A percentile compares a stretch with the other conserved stretches of the same genome.
Evolutionary conservation across 768 basidiomycete species (phyloP).

Genomic region (Trametopsis cervina): DNA sequence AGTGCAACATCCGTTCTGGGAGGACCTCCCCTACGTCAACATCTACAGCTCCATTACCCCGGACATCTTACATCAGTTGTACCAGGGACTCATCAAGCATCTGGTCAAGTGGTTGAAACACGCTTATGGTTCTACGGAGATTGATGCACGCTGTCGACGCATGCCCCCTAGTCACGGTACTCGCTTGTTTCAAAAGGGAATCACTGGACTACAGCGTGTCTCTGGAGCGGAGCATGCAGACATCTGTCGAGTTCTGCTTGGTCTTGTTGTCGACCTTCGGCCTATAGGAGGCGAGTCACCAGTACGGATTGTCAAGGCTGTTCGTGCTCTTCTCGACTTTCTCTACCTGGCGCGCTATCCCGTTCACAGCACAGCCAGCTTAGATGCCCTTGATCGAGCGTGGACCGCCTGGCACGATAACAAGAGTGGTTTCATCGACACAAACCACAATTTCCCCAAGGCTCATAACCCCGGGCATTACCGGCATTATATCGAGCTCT

Average conservation of each 20-base stretch:
- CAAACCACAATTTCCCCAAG: constrained; percentile 19
- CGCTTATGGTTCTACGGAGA: constrained; percentile 8
- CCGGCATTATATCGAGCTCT: too few species aligned
- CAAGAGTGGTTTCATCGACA: constrained; percentile 19
- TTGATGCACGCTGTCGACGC: constrained; percentile 14
- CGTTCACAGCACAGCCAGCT: too few species aligned
- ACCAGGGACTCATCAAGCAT: constrained; percentile 25
- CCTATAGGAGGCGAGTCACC: constrained; percentile 7
- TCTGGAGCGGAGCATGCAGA: constrained; percentile 8
- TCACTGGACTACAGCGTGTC: background rate
- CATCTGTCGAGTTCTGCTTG: constrained; percentile 15
- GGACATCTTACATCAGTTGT: constrained; percentile 25
- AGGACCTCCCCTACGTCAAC: constrained; percentile 18
- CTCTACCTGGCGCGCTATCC: too few species aligned
- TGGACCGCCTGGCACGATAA: too few species aligned
- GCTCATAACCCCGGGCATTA: constrained; percentile 19
- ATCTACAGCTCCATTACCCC: constrained; percentile 21
- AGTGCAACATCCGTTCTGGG: constrained; percentile 20
- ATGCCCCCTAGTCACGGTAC: constrained; percentile 20
- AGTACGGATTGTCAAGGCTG: too few species aligned
- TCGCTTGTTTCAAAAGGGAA: constrained; percentile 17
- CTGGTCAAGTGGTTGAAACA: constrained; percentile 17
- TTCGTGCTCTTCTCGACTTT: too few species aligned
- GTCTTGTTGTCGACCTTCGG: constrained; percentile 16
- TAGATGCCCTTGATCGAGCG: too few species aligned